A percentile compares a stretch with the other conserved stretches of the same genome.
These are phyloP conservation scores for Herpetospermum pedunculosum DNA, from an alignment of 306 rosid genomes.

Conservation along the genomic window DNA sequence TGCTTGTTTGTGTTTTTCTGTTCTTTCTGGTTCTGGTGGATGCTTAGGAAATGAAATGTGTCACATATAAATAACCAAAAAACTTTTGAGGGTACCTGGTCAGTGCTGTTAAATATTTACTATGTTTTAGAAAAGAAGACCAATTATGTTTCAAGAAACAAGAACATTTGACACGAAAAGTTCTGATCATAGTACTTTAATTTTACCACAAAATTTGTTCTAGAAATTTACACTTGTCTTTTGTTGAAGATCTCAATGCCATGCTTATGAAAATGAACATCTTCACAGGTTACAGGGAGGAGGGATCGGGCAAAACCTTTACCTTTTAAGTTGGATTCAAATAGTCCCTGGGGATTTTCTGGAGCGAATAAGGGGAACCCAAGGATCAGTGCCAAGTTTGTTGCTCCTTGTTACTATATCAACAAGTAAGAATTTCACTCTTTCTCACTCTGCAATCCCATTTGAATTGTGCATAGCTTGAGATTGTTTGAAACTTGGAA, in stretches of 20 bases:
- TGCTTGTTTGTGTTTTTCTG: not conserved
- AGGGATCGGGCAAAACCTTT: conserved; percentile 92
- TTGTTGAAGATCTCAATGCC: not conserved
- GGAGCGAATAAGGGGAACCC: conserved; percentile 97
- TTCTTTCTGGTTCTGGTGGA: not conserved
- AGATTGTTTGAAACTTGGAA: not conserved
- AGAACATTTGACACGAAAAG: not conserved
- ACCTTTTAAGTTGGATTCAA: conserved; percentile 67
- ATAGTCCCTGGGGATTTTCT: conserved; percentile 78
- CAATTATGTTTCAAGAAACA: not conserved
- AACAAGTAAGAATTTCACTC: conserved; percentile 57
- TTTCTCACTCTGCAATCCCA: not conserved
- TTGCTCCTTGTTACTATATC: conserved; percentile 75
- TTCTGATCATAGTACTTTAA: not conserved
- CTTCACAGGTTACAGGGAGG: conserved; percentile 86
- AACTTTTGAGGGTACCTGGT: not conserved
- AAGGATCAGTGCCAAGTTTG: conserved; percentile 65
- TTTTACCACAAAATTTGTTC: not conserved
- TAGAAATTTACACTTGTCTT: not conserved
- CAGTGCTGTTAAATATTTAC: not conserved
- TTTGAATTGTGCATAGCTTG: not conserved
- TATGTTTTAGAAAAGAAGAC: not conserved
- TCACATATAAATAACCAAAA: not conserved
- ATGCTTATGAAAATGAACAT: conserved; percentile 1
- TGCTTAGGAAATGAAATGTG: not conserved